A percentile compares a stretch with the other conserved stretches of the same genome.
Evolutionary conservation across 2,329 filamentous ascomycete genomes (phyloP).

Genomic region (Teratosphaeria pseudoeucalypti): DNA sequence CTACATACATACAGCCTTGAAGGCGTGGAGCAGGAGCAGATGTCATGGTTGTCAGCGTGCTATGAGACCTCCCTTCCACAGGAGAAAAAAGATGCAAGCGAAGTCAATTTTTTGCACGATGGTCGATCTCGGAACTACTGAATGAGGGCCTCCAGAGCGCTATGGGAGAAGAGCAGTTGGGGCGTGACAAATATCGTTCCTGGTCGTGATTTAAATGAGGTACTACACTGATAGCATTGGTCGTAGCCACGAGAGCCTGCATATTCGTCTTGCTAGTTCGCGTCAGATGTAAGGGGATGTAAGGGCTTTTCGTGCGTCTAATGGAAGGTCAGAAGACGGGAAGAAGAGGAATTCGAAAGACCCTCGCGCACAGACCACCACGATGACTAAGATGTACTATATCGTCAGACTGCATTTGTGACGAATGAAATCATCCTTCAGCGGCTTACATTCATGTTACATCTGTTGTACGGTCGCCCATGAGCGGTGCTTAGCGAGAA

Average conservation of each 20-base stretch:
- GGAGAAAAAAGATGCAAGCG: not conserved
- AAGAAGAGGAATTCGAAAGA: not conserved
- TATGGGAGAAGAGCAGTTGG: not conserved
- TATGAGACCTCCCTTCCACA: not conserved
- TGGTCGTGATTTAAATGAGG: not conserved
- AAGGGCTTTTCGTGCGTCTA: not conserved
- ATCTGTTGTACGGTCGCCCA: too few relatives aligned
- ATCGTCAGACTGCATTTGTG: not conserved
- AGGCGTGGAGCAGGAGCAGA: too few relatives aligned
- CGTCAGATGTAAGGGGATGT: not conserved
- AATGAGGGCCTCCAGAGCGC: not conserved
- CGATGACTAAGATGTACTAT: not conserved
- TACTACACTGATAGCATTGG: not conserved
- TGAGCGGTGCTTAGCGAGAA: too few relatives aligned
- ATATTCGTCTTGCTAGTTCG: too few relatives aligned
- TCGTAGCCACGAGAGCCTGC: too few relatives aligned
- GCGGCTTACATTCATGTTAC: too few relatives aligned
- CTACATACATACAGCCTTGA: too few relatives aligned
- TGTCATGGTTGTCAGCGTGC: not conserved
- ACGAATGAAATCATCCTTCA: too few relatives aligned
- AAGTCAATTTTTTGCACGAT: not conserved
- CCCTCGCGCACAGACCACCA: not conserved
- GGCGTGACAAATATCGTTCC: not conserved
- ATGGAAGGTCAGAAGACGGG: not conserved
- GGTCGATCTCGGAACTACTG: not conserved